These are phyloP conservation scores for Boletus vermiculosoides DNA, from an alignment of 768 basidiomycete genomes.

Conservation along the genomic window DNA sequence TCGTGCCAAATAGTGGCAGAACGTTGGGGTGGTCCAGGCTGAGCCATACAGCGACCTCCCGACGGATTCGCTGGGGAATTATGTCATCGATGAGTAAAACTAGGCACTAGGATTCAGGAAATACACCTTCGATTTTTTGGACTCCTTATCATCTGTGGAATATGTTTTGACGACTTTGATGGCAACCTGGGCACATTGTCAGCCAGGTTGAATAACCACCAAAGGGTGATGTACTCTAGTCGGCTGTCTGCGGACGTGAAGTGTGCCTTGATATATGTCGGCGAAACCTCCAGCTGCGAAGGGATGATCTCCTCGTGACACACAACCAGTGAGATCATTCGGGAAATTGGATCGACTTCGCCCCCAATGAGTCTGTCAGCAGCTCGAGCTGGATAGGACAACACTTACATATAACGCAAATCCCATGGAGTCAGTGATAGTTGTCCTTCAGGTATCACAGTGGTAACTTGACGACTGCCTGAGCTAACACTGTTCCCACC, in stretches of 20 bases:
- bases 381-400: not conserved
- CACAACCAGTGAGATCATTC: not conserved
- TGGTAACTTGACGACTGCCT: no score
- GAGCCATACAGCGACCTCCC: not conserved
- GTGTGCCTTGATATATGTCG: not conserved
- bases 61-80: no score
- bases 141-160: not conserved
- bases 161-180: not conserved
- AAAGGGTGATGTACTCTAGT: not conserved
- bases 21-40: not conserved
- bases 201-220: not conserved
- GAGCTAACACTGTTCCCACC: no score
- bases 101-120: not conserved
- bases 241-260: not conserved
- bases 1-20: not conserved
- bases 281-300: not conserved
- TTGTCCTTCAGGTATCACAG: no score
- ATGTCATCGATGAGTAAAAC: not conserved
- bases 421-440: not conserved
- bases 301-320: not conserved
- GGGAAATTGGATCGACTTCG: not conserved
- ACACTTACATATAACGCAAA: not conserved
- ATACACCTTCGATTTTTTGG: not conserved
- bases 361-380: not conserved
- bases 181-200: not conserved